A percentile compares a stretch with the other conserved stretches of the same genome.
Conservation (phyloP, 495 filamentous ascomycete species). For the Podospora fimiseda region DNA sequence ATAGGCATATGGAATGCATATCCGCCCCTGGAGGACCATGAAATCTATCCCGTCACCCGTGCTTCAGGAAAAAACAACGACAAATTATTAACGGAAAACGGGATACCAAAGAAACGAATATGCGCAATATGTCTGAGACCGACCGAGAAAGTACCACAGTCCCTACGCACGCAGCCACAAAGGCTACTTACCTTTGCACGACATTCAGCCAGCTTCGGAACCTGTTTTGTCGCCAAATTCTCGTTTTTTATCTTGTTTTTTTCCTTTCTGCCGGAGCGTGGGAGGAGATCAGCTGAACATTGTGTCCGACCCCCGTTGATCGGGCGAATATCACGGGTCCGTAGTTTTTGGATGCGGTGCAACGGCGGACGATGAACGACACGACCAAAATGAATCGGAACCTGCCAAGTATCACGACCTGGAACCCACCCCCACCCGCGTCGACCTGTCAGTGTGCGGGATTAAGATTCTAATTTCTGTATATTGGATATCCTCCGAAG, state of each 20-base stretch:
- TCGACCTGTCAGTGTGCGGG: neutral
- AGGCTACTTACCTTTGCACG: constrained; percentile 1
- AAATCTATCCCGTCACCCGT: too few species aligned
- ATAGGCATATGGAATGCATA: neutral
- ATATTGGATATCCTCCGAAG: neutral
- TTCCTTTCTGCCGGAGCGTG: neutral
- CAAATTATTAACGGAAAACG: neutral
- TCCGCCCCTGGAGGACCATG: neutral
- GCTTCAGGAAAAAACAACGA: too few species aligned
- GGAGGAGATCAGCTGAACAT: constrained; percentile 6
- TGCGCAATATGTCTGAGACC: neutral
- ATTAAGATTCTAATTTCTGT: neutral
- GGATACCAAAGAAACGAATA: neutral
- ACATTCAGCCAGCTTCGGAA: neutral
- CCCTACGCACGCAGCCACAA: neutral
- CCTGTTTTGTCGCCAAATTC: neutral
- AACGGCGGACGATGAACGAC: neutral
- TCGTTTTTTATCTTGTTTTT: neutral
- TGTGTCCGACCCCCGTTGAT: neutral
- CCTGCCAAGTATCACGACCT: constrained; percentile 5
- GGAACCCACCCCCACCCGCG: neutral
- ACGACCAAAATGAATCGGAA: constrained; percentile 4
- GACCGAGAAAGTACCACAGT: neutral
- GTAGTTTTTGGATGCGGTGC: neutral
- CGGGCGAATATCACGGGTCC: neutral